Conservation (phyloP, 257 asterid species). For the Lantana camara region DNA sequence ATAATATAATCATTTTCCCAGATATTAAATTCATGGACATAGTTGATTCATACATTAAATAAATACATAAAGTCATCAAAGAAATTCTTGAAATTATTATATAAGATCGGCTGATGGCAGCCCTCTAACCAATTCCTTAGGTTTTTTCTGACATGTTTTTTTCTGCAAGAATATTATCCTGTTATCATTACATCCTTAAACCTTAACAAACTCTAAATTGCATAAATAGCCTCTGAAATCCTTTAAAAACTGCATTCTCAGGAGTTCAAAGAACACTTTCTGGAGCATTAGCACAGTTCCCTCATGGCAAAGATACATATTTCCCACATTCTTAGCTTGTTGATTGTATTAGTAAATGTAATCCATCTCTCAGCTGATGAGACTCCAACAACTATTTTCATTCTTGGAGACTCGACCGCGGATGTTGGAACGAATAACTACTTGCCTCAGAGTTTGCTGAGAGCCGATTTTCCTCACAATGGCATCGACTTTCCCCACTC, state of each 20-base stretch:
- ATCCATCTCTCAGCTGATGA: slow-evolving; percentile 40
- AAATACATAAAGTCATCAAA: background rate
- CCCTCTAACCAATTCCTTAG: slow-evolving; percentile 33
- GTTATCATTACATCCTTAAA: slow-evolving; percentile 1
- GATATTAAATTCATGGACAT: background rate
- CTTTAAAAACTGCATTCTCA: too few species aligned
- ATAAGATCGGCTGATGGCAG: background rate
- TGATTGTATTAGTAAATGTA: slow-evolving; percentile 28
- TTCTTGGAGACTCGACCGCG: slow-evolving; percentile 79
- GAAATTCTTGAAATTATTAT: slow-evolving; percentile 8
- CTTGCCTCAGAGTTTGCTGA: slow-evolving; percentile 30
- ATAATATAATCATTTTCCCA: background rate
- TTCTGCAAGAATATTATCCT: slow-evolving; percentile 15
- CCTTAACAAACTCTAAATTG: slow-evolving; percentile 13
- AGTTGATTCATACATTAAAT: background rate
- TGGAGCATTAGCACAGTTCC: too few species aligned
- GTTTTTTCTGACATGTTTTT: slow-evolving; percentile 20
- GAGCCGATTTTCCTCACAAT: slow-evolving; percentile 54
- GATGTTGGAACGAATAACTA: slow-evolving; percentile 74
- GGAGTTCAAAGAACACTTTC: too few species aligned
- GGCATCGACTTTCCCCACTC: slow-evolving; percentile 67
- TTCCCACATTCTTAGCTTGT: slow-evolving; percentile 12
- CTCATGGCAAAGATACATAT: slow-evolving; percentile 32
- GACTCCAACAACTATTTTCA: slow-evolving; percentile 47
- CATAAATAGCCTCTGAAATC: slow-evolving; percentile 13